Conservation (phyloP, 768 basidiomycete species). For the Kwoniella pini region DNA sequence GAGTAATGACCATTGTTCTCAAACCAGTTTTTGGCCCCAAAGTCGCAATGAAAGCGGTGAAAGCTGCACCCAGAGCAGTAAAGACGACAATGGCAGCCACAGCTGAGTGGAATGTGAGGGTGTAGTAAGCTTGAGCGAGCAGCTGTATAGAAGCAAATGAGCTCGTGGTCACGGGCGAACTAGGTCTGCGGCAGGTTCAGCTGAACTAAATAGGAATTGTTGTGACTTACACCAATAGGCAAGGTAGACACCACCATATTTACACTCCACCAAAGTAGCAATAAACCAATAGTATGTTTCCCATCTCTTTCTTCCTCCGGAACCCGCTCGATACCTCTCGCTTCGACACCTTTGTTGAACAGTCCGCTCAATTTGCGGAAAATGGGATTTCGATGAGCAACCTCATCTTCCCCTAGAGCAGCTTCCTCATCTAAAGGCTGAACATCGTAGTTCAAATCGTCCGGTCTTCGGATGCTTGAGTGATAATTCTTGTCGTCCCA, state of each 20-base stretch:
- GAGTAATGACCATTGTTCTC: constrained; percentile 58
- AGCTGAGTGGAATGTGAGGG: constrained; percentile 60
- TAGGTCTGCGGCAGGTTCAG: no score
- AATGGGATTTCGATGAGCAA: constrained; percentile 12
- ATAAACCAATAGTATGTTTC: constrained; percentile 52
- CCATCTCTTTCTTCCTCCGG: constrained; percentile 60
- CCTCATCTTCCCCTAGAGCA: constrained; percentile 3
- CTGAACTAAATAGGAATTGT: neutral
- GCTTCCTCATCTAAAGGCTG: neutral
- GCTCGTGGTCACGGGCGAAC: no score
- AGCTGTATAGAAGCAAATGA: no score
- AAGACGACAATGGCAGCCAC: constrained; percentile 60
- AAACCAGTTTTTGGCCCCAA: constrained; percentile 62
- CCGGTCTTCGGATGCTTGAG: neutral
- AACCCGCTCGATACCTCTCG: constrained; percentile 62
- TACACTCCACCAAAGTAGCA: constrained; percentile 57
- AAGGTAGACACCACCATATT: constrained; percentile 60
- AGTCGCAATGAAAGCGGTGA: constrained; percentile 61
- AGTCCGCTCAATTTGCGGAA: constrained; percentile 52
- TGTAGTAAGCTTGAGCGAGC: constrained; percentile 60
- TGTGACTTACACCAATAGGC: constrained; percentile 58
- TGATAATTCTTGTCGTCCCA: neutral
- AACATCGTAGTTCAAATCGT: neutral
- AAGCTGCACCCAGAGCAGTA: constrained; percentile 57
- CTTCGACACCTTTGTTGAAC: constrained; percentile 61